Percentiles rank a stretch among this genome's conserved stretches.
Evolutionary conservation across 2,329 filamentous ascomycete species (phyloP).

Genomic region (Chaetomiaceae sp.): DNA sequence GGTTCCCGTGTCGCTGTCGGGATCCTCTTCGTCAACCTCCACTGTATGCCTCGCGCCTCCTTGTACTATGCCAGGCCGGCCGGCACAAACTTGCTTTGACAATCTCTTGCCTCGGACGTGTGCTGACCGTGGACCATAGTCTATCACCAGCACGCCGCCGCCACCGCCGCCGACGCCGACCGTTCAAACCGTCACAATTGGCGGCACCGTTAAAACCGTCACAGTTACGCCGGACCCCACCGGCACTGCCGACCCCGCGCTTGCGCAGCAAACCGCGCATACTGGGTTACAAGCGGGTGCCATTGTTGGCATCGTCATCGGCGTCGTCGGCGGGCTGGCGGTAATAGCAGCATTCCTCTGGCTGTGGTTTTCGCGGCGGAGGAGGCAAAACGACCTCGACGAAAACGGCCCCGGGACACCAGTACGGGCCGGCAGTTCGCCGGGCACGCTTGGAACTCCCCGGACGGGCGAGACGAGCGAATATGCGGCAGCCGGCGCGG

Average conservation of each 20-base stretch:
- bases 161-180: constrained; percentile 28
- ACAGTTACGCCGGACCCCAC: constrained; percentile 42
- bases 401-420: constrained; percentile 39
- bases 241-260: constrained; percentile 9
- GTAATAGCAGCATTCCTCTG: constrained; percentile 37
- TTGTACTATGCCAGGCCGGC: neutral
- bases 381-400: constrained; percentile 38
- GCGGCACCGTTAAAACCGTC: constrained; percentile 48
- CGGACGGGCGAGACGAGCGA: constrained; percentile 27
- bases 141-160: constrained; percentile 17
- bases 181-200: constrained; percentile 49
- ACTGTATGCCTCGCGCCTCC: constrained; percentile 33
- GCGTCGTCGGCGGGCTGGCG: constrained; percentile 41
- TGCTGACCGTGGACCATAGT: constrained; percentile 1
- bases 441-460: constrained; percentile 39
- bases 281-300: constrained; percentile 39
- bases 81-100: constrained; percentile 10
- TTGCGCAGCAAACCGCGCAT: constrained; percentile 15
- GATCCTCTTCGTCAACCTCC: constrained; percentile 25
- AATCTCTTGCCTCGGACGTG: neutral
- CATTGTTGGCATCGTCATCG: constrained; percentile 48
- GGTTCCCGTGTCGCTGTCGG: constrained; percentile 28
- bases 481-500: neutral
- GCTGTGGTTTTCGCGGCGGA: constrained; percentile 29
- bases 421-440: constrained; percentile 46